A percentile compares a stretch with the other conserved stretches of the same genome.
phyloP scores from a whole-genome alignment of 164 flowering plant species.

The Macadamia integrifolia region DNA sequence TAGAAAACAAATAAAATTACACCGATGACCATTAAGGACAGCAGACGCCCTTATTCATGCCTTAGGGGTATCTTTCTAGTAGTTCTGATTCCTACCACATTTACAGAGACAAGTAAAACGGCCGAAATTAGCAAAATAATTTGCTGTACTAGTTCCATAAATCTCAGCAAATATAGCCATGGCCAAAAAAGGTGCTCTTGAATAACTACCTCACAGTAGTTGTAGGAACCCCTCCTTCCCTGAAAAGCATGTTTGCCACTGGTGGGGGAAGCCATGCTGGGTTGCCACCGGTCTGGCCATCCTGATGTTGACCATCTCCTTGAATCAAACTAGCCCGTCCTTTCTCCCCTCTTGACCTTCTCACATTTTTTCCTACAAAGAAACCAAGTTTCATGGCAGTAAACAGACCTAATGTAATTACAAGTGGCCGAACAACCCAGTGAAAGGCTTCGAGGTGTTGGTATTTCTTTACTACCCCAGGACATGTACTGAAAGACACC shows the following conservation, averaged over 20 bases:
- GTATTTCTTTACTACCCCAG: constrained; percentile 61
- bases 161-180: neutral
- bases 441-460: constrained; percentile 92
- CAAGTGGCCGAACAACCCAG: constrained; percentile 86
- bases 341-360: constrained; percentile 39
- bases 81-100: neutral
- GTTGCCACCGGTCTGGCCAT: constrained; percentile 35
- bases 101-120: neutral
- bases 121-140: neutral
- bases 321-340: constrained; percentile 11
- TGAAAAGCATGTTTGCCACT: constrained; percentile 57
- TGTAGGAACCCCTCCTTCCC: constrained; percentile 18
- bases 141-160: neutral
- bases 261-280: constrained; percentile 60
- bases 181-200: neutral
- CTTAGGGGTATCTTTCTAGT: too few species aligned
- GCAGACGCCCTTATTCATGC: too few species aligned
- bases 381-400: constrained; percentile 71
- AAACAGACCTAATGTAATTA: constrained; percentile 67
- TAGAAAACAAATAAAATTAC: too few species aligned
- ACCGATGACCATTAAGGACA: too few species aligned
- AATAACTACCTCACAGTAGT: neutral
- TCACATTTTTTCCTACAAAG: constrained; percentile 48
- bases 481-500: constrained; percentile 53
- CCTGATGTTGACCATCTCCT: constrained; percentile 30